A percentile compares a stretch with the other conserved stretches of the same genome.
These are phyloP conservation scores for Sporothrix mexicana DNA, from an alignment of 2,329 filamentous ascomycete species.

Conservation along the genomic window DNA sequence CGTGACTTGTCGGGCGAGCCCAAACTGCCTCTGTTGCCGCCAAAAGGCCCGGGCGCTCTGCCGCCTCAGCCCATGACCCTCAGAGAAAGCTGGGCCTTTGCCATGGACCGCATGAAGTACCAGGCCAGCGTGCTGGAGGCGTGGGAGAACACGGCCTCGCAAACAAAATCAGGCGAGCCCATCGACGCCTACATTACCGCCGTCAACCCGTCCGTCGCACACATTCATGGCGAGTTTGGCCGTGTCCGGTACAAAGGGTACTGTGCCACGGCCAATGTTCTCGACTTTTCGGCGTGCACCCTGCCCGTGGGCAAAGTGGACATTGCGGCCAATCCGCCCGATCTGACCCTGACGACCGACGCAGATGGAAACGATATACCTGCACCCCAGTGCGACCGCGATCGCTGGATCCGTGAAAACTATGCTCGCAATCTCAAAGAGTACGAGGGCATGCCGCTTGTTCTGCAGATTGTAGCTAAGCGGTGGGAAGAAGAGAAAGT, in stretches of 20 bases:
- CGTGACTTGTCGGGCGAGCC: not conserved
- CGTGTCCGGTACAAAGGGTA: constrained; percentile 29
- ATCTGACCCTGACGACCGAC: not conserved
- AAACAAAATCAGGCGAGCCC: not conserved
- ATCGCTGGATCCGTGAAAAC: not conserved
- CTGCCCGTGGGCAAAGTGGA: not conserved
- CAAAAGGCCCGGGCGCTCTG: not conserved
- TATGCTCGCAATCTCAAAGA: not conserved
- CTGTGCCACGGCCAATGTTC: constrained; percentile 25
- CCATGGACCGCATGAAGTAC: not conserved
- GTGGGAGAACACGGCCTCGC: not conserved
- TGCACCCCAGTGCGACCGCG: not conserved
- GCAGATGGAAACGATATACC: not conserved
- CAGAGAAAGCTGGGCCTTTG: not conserved
- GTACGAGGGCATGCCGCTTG: not conserved
- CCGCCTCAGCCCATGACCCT: not conserved
- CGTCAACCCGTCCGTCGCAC: constrained; percentile 29
- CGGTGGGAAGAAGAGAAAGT: constrained; percentile 8
- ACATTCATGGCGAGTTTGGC: constrained; percentile 28
- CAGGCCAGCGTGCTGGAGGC: not conserved
- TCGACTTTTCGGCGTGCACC: constrained; percentile 29
- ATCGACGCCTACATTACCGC: constrained; percentile 30
- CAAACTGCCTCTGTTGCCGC: not conserved
- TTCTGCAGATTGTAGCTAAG: not conserved
- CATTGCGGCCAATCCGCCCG: not conserved